phyloP scores from a whole-genome alignment of 148 eudicot genomes.

The Vaccinium darrowii region DNA sequence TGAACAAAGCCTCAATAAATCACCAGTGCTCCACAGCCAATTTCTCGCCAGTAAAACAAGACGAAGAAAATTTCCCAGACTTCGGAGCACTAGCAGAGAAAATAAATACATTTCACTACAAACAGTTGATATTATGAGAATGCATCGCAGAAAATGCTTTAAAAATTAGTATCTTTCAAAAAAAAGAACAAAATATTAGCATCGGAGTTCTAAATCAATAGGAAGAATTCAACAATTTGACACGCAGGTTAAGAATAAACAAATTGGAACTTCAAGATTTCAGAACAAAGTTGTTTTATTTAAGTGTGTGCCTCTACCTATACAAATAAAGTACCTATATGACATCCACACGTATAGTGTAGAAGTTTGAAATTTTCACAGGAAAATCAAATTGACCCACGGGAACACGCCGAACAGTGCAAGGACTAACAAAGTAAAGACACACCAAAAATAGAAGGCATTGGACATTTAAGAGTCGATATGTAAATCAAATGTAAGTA shows the following conservation, averaged over 20 bases:
- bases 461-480: not conserved
- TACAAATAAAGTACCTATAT: not conserved
- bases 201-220: not conserved
- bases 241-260: not conserved
- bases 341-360: not conserved
- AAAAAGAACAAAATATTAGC: not conserved
- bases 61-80: not conserved
- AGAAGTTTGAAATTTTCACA: not conserved
- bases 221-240: not conserved
- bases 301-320: not conserved
- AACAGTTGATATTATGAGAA: not conserved
- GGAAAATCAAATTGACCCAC: not conserved
- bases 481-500: not conserved
- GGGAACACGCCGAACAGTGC: not conserved
- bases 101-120: not conserved
- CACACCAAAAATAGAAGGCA: not conserved
- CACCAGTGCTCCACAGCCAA: not conserved
- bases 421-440: not conserved
- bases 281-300: not conserved
- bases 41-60: not conserved
- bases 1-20: too few relatives aligned
- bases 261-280: not conserved
- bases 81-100: not conserved
- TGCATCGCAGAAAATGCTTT: not conserved
- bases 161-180: not conserved